Base-by-base conservation (phyloP, 306 rosid species). In the Rosa persica region DNA sequence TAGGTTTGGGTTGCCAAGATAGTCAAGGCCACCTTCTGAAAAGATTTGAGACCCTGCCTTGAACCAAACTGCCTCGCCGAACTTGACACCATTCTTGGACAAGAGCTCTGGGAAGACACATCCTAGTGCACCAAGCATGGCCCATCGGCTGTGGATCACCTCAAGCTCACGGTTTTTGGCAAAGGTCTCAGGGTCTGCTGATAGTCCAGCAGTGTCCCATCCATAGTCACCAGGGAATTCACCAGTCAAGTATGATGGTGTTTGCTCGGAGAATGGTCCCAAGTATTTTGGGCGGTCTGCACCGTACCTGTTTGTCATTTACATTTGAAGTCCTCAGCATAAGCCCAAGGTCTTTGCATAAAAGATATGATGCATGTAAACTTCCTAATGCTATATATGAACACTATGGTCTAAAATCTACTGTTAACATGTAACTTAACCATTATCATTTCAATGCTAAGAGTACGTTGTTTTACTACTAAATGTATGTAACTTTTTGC, bases 141-240 rank as follows among this genome's bases (percentile, higher is more conserved):
- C 16, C 65, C 65, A 58, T 1, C 65, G 15, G 36, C 65, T 10
- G 65, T 58, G 65, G 65, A 58, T 58, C 65, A 58, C 65, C 65
- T 58, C 65, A 23, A 58, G 65, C 65, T 58, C 65, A 58, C 16
- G 65, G 65, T 58, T 23, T 12, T 58, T 58, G 6, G 30, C 36
- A 4, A 23, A 23, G 16, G 36, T 58, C 36, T 58, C 17, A 1
- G 65, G 65, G 65, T 58, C 65, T 58, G 65, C 65, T 1, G 65
- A 58, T 22, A 58, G 36, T 23, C 65, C 65, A 23, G 65, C 65
- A 58, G 65, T 58, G 65, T 58, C 65, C 65, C 65, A 58, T 58
- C 65, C 36, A 8, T 23, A 58, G 65, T 58, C 65, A 58, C 65
- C 65, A 3, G 36, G 65, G 17, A 58, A 58, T 58, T 58, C 65